Base-by-base conservation (phyloP, 1,284 basidiomycete species). In the Coriolopsis trogii region DNA sequence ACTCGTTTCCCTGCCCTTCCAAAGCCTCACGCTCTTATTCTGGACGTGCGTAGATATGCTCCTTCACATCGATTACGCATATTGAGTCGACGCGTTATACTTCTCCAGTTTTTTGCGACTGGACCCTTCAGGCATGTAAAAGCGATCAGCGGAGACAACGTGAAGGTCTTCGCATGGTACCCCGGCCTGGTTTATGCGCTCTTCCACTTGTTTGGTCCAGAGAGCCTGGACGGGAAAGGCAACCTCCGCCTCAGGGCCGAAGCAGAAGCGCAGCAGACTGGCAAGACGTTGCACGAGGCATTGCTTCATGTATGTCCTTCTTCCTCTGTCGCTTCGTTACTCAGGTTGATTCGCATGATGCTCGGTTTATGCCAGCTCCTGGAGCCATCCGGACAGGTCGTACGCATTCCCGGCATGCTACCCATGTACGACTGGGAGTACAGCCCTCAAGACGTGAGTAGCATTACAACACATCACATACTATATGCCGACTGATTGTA, bases 371-470 rank as follows among this genome's bases (percentile, higher is more conserved):
- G 61, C 12, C 55, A 8, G 8, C 39, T 59, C 24, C 9, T 5
- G 16, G 16, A 34, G 15, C 26, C 42, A 16, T 44, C 41, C 6
- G 61, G 54, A 4, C 30, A 46, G 6, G 41, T 66, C 1, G 28
- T 64, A 0, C 40, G 44, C 3, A 36, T 65, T 21, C 62, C 62
- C 0, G 61, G 58, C 2, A 26, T 66, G 21, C 56, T 59, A 7
- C 55, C 61, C 0, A 63, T 65, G 57, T 64, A 63, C 45, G 61
- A 65, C 43, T 52, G 61, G 25, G 65, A 66, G 45, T 31, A 52
- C 16, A 24, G 49, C 28, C 62, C 63, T 3, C 63, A 67, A 41
- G 49, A 56, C 1, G 62, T 64, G 31, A 37, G 62, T 47, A 15
- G 6, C 4, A 12, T 20, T 9, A 31, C 23, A 18, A 12, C 4